Conservation (phyloP, 768 basidiomycete genomes). For the Psilocybe cubensis region DNA sequence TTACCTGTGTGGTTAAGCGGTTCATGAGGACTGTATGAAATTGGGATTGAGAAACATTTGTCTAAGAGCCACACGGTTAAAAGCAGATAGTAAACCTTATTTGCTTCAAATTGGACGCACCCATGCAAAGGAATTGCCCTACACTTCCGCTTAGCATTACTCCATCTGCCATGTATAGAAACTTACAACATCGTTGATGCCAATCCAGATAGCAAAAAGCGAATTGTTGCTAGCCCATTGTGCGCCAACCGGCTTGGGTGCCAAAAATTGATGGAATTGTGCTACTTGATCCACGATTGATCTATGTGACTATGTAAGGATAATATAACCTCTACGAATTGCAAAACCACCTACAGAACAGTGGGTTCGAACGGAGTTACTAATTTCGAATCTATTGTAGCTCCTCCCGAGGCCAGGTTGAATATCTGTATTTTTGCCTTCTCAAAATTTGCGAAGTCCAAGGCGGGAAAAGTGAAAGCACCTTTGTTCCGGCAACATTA, state of each 20-base stretch:
- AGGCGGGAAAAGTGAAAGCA: slow-evolving; percentile 16
- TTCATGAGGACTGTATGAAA: slow-evolving; percentile 40
- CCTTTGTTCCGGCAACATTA: slow-evolving; percentile 58
- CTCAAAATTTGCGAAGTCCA: neutral
- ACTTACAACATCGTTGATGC: slow-evolving; percentile 65
- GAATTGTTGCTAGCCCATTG: slow-evolving; percentile 56
- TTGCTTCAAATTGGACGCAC: slow-evolving; percentile 26
- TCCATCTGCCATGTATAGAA: slow-evolving; percentile 7
- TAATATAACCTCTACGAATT: neutral
- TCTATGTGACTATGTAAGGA: slow-evolving; percentile 17
- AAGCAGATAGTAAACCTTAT: neutral
- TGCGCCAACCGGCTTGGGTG: slow-evolving; percentile 46
- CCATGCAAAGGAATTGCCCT: slow-evolving; percentile 56
- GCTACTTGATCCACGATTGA: slow-evolving; percentile 62
- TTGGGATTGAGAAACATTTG: slow-evolving; percentile 38
- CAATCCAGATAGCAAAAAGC: slow-evolving; percentile 67
- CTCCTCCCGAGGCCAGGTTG: slow-evolving; percentile 62
- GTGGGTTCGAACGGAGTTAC: slow-evolving; percentile 53
- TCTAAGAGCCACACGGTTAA: slow-evolving; percentile 22
- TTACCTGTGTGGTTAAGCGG: slow-evolving; percentile 36
- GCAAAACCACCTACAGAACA: slow-evolving; percentile 35
- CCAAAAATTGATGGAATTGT: slow-evolving; percentile 49
- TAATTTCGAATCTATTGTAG: slow-evolving; percentile 57
- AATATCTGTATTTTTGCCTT: slow-evolving; percentile 30
- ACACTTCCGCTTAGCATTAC: neutral